Evolutionary conservation across 306 rosid genomes (phyloP).

Genomic region (Cucumis cinereus): DNA sequence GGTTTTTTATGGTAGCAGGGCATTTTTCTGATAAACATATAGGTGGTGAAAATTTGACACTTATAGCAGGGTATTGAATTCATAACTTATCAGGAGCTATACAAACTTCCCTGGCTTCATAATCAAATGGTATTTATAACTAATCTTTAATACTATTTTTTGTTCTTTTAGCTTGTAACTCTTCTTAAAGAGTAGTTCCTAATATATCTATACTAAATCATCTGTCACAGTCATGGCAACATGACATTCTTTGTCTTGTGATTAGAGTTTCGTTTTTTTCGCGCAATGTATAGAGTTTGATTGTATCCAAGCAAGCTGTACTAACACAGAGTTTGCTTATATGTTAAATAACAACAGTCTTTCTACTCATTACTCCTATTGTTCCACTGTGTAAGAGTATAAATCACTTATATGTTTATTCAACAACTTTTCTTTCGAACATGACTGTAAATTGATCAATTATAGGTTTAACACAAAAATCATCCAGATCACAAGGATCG

Average conservation of each 20-base stretch:
- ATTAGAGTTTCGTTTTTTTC: constrained; percentile 2
- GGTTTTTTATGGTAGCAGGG: constrained; percentile 79
- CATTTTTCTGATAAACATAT: constrained; percentile 45
- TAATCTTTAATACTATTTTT: not conserved
- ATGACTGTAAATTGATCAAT: not conserved
- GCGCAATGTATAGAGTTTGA: not conserved
- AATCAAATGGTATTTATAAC: constrained; percentile 13
- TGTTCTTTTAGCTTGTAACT: not conserved
- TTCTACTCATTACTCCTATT: not conserved
- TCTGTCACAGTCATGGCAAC: constrained; percentile 3
- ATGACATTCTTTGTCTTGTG: constrained; percentile 8
- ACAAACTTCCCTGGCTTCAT: not conserved
- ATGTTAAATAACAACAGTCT: not conserved
- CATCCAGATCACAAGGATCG: not conserved
- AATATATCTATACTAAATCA: not conserved
- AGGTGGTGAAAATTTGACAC: constrained; percentile 11
- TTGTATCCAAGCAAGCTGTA: constrained; percentile 5
- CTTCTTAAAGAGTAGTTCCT: not conserved
- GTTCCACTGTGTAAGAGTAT: not conserved
- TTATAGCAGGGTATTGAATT: not conserved
- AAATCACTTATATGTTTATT: not conserved
- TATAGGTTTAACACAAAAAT: not conserved
- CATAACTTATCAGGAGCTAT: constrained; percentile 1
- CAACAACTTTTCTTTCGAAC: not conserved
- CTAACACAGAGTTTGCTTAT: not conserved